Evolutionary conservation across 2,329 filamentous ascomycete species (phyloP).

Genomic region (Atkinsonella texensis): DNA sequence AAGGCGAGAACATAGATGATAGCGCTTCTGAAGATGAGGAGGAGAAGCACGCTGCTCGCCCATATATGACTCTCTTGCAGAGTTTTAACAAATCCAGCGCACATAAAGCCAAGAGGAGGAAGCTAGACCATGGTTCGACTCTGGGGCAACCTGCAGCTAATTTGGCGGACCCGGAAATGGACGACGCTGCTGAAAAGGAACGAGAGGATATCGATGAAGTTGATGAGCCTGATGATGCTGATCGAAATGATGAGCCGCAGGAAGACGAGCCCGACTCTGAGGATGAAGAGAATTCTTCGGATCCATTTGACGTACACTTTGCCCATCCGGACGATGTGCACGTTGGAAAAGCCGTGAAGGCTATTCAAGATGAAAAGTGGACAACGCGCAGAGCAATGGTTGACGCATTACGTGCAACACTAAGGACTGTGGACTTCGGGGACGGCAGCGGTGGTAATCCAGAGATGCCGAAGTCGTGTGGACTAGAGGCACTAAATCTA

Average conservation of each 20-base stretch:
- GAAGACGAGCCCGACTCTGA: slow-evolving; percentile 28
- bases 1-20: slow-evolving; percentile 26
- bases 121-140: slow-evolving; percentile 31
- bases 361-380: slow-evolving; percentile 40
- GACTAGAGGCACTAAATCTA: slow-evolving; percentile 57
- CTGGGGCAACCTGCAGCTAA: slow-evolving; percentile 12
- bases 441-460: slow-evolving; percentile 10
- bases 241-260: slow-evolving; percentile 6
- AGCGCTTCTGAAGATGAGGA: slow-evolving; percentile 32
- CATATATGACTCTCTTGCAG: slow-evolving; percentile 47
- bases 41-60: slow-evolving; percentile 27
- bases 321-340: slow-evolving; percentile 50
- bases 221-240: slow-evolving; percentile 13
- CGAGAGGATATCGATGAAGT: slow-evolving; percentile 14
- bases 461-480: slow-evolving; percentile 19
- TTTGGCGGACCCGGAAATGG: slow-evolving; percentile 5
- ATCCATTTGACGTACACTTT: slow-evolving; percentile 78
- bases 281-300: slow-evolving; percentile 41
- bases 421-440: slow-evolving; percentile 32
- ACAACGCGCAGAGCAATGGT: slow-evolving; percentile 32
- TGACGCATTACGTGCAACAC: slow-evolving; percentile 35
- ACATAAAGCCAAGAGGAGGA: slow-evolving; percentile 44
- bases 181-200: slow-evolving; percentile 28
- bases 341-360: slow-evolving; percentile 40
- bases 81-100: slow-evolving; percentile 36